Evolutionary conservation across 2,329 filamentous ascomycete species (phyloP), one percentile per base, ranked within the genome.

Genomic region (Epichloe aotearoae): DNA sequence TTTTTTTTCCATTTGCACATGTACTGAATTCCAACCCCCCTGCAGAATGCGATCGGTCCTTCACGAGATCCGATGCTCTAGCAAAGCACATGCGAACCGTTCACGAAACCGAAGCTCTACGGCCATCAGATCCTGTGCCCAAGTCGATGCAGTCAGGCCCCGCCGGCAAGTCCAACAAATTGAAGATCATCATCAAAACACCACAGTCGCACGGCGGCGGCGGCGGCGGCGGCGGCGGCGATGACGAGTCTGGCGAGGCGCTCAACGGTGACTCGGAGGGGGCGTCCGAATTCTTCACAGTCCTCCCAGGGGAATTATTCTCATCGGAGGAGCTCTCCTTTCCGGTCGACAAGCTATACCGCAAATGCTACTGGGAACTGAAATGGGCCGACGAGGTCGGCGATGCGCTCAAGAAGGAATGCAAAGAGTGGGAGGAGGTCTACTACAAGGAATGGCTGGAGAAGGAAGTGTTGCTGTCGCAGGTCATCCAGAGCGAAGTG

Each of bases 11-110:
- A 23, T 14, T 5, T 17, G 30, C 30, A 30, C 30, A 4, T 30
- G 19, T 36, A 20, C 43, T 46, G n/a, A 36, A 4, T 3, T 8
- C 5, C 19, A n/a, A 10, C 12, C 45, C 19, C 7, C 17, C 23
- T 10, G 40, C 60, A 95, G 93, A 98, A 77, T 98, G 93, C 70
- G 93, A 98, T 65, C 85, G 91, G 54, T 90, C 90, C 34, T 98
- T 98, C 61, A 98, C 93, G 2, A 79, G 93, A 57, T 96, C 91
- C 23, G 93, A 98, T 62, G 93, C 93, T 12, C 76, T 98, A 0
- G 89, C 91, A 2, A 98, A 98, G 68, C 93, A 98, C 66, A 97
- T 97, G 88, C 86, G 93, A 59, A 97, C 93, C 15, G 90, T 98
- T 38, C 93, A 98, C 72, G 93, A 98, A 66, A 96, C 91, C 3